Base-by-base conservation (phyloP, 1,284 basidiomycete genomes). In the Ustilago sp. region DNA sequence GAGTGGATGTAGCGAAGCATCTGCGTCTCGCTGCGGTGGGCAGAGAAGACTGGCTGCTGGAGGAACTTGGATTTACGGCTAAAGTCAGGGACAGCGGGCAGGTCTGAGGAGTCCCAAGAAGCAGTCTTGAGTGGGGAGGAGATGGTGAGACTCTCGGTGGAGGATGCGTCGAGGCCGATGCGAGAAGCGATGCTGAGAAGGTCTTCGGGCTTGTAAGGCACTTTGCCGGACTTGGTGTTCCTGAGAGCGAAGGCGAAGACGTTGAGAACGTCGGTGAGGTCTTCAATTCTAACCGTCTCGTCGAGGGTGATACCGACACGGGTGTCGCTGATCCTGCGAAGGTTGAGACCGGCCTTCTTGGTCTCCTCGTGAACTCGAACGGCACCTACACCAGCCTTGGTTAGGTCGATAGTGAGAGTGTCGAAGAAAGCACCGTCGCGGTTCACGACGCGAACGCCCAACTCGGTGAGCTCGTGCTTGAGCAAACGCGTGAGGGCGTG, bases 21-120 rank as follows among this genome's bases (percentile, higher is more conserved):
- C 88, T 98, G 94, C 1, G 96, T 98, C 89, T 99, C 96, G 8
- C 94, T 96, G 86, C 97, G 95, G 86, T 98, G 93, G 60, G 91
- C 90, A 88, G 86, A 87, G 89, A 98, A 99, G 52, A 98, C 93
- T 0, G 93, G 90, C 86, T 99, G 94, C 3, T 91, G 90, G 23
- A 99, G 89, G 88, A 92, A 94, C 58, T 89, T 87, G 4, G 93
- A 93, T 8, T 91, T 91, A 64, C 96, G 92, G 47, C 88, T 88
- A 47, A 96, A 89, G 28, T 86, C 73, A 3, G 88, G 68, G 32
- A 86, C 80, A 12, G 79, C 43, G 32, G 81, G 77, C n/a, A 81
- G 55, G 35, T 72, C 55, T 8, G 74, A 62, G 8, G 51, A 52
- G 52, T 65, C 63, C 43, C n/a, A 19, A 19, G 43, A 45, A 31